Evolutionary conservation across 352 stramenopile genomes (phyloP), one percentile per base, ranked within the genome.

Genomic region (Phytophthora nicotianae): DNA sequence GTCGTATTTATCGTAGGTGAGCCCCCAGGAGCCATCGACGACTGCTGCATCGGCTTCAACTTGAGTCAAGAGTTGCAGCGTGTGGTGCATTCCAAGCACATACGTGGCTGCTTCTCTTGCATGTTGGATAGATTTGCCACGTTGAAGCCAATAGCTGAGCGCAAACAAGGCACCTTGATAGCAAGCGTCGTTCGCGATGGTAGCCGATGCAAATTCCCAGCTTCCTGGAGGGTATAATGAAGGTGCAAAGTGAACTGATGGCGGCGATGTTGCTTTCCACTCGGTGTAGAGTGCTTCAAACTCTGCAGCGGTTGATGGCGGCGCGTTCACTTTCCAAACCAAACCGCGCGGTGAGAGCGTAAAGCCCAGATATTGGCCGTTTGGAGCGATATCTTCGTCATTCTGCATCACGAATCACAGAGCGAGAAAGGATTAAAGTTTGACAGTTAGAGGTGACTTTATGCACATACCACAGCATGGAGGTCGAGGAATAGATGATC

Each of bases 171-270:
- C 69, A 4, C 50, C 41, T 58, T 89, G 79, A 48, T 89, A 89
- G n/a, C 70, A 61, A 5, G 63, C 74, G 37, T 88, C 80, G 38
- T 83, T 73, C n/a, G 53, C 53, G 53, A 89, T 86, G 5, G 70
- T 78, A 14, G 71, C 56, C 2, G 70, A 69, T 13, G 69, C 80
- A 65, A 86, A 86, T 38, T 86, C 75, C 80, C 80, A 89, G 33
- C 75, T 86, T 5, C 77, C 77, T 8, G 29, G 24, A 33, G 59
- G 59, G 20, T 72, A 77, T 29, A 65, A 23, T 29, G 54, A 49
- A 41, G 54, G 50, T 26, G 26, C 20, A 21, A 70, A 65, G 4
- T 40, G 20, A 21, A 61, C 48, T 42, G 3, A 9, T n/a, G 46
- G 47, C 7, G 27, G 4, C 11, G 51, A 19, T 9, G 50, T 29